These are phyloP conservation scores for Penicillium sp. DNA, from an alignment of 2,329 filamentous ascomycete species.

Conservation along the genomic window DNA sequence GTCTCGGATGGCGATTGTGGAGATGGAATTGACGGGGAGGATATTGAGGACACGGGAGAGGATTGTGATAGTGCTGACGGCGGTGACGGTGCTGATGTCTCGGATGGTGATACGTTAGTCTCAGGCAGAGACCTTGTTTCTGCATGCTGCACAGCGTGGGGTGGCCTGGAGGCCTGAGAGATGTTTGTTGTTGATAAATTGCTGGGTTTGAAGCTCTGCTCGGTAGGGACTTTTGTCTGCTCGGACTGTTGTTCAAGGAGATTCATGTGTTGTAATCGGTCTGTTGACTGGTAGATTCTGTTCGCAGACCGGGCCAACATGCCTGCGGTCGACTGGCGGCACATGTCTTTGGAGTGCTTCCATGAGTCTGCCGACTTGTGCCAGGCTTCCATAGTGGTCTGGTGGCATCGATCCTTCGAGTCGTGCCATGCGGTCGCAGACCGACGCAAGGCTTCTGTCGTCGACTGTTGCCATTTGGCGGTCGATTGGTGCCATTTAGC, in stretches of 20 bases:
- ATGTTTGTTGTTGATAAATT: neutral
- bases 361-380: constrained; percentile 15
- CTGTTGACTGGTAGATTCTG: constrained; percentile 13
- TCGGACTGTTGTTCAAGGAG: neutral
- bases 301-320: constrained; percentile 10
- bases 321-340: constrained; percentile 12
- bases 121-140: neutral
- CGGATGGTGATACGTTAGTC: neutral
- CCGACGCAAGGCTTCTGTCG: constrained; percentile 10
- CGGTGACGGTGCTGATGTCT: neutral
- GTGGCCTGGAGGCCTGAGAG: neutral
- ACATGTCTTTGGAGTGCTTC: constrained; percentile 11
- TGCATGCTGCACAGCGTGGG: neutral
- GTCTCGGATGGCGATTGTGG: neutral
- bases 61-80: neutral
- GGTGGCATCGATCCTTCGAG: constrained; percentile 12
- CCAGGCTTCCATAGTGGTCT: constrained; percentile 14
- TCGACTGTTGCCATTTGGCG: constrained; percentile 18
- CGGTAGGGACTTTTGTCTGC: neutral
- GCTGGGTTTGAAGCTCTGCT: neutral
- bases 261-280: constrained; percentile 8
- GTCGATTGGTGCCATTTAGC: constrained; percentile 10
- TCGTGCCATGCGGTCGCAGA: constrained; percentile 2
- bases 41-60: constrained; percentile 1
- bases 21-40: neutral